phyloP scores from a whole-genome alignment of 768 basidiomycete genomes.

The Dioszegia aurantiaca region DNA sequence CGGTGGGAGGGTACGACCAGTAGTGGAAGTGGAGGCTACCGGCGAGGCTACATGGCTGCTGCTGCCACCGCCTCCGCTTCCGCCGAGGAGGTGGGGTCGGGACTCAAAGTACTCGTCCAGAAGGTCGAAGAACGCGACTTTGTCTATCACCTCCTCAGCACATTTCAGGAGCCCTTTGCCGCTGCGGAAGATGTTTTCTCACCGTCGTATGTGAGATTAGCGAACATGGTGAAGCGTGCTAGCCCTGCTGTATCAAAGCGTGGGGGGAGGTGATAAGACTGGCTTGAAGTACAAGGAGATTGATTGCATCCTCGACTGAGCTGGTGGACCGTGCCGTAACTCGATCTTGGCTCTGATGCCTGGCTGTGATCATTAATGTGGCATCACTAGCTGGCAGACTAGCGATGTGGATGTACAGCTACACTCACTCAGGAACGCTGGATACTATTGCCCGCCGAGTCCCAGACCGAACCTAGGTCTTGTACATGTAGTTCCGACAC shows the following conservation, averaged over 20 bases:
- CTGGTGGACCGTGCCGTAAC: too few relatives aligned
- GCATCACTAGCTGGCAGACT: too few relatives aligned
- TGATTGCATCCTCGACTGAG: too few relatives aligned
- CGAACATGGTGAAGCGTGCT: constrained; percentile 27
- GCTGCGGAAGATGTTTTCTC: not conserved
- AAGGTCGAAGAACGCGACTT: constrained; percentile 42
- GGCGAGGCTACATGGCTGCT: not conserved
- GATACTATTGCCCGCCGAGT: too few relatives aligned
- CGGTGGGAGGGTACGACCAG: constrained; percentile 13
- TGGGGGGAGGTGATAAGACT: too few relatives aligned
- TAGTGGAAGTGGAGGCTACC: not conserved
- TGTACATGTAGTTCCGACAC: too few relatives aligned
- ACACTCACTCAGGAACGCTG: too few relatives aligned
- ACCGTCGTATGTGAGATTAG: constrained; percentile 42
- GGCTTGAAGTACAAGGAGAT: too few relatives aligned
- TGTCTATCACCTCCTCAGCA: not conserved
- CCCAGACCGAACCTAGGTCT: not conserved
- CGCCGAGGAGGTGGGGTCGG: constrained; percentile 32
- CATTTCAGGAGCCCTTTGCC: not conserved
- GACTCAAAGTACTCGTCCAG: constrained; percentile 47
- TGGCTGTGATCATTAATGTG: too few relatives aligned
- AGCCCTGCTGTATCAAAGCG: too few relatives aligned
- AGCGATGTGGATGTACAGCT: too few relatives aligned
- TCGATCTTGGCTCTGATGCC: too few relatives aligned
- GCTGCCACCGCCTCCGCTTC: not conserved